Conservation (phyloP, 441 rosid species). For the Macaranga tanarius region DNA sequence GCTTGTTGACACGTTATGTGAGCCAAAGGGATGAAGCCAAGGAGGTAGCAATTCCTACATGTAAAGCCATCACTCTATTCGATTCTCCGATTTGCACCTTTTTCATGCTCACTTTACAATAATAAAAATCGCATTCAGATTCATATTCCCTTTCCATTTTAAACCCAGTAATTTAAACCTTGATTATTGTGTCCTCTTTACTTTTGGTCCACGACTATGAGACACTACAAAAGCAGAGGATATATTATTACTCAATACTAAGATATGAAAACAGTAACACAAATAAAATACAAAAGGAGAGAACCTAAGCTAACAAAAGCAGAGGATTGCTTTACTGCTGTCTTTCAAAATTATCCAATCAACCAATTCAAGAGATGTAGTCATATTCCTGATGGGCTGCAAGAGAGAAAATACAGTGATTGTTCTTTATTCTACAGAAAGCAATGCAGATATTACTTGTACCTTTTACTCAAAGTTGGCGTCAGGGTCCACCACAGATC, state of each 20-base stretch:
- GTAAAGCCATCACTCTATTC: background rate
- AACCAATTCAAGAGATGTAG: no score
- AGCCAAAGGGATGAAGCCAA: background rate
- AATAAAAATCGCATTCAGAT: background rate
- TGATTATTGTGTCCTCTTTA: background rate
- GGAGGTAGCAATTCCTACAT: background rate
- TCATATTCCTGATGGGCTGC: background rate
- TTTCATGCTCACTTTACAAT: background rate
- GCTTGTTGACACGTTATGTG: background rate
- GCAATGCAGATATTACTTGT: background rate
- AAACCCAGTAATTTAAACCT: background rate
- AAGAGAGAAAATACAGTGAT: background rate
- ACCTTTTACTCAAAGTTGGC: background rate
- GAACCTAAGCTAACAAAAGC: no score
- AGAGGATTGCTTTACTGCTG: no score
- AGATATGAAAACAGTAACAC: no score
- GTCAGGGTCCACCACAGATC: conserved; percentile 11
- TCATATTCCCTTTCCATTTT: background rate
- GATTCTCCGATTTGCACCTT: conserved; percentile 10
- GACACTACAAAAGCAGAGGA: no score
- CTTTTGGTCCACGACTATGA: background rate
- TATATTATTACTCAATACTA: no score
- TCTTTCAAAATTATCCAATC: no score
- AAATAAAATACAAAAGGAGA: no score
- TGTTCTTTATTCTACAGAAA: conserved; percentile 10